Conservation (phyloP, 331 rosid species). For the Malus hybrid region DNA sequence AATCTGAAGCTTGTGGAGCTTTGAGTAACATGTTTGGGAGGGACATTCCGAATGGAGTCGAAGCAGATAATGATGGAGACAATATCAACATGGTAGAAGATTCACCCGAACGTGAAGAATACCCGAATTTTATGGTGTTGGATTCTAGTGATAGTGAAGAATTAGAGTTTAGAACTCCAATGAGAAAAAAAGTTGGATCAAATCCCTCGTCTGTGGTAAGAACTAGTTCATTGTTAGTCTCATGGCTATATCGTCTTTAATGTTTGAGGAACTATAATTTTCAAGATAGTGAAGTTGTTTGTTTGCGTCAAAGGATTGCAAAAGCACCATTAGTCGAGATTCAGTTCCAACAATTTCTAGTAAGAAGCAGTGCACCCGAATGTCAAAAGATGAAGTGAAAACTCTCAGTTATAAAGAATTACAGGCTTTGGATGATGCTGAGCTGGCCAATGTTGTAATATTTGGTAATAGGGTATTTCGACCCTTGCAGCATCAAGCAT, state of each 20-base stretch:
- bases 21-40: constrained; percentile 38
- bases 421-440: constrained; percentile 68
- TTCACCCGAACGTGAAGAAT: constrained; percentile 31
- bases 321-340: constrained; percentile 52
- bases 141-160: constrained; percentile 70
- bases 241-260: background rate
- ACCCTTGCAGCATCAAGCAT: constrained; percentile 90
- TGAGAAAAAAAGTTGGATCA: constrained; percentile 15
- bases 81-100: constrained; percentile 31
- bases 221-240: background rate
- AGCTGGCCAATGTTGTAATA: constrained; percentile 83
- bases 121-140: constrained; percentile 41
- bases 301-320: constrained; percentile 42
- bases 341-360: constrained; percentile 37
- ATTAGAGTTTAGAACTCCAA: constrained; percentile 19
- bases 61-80: constrained; percentile 12
- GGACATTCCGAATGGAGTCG: constrained; percentile 6
- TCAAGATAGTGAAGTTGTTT: constrained; percentile 22
- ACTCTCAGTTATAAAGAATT: constrained; percentile 59
- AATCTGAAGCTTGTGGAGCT: constrained; percentile 65
- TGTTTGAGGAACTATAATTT: background rate
- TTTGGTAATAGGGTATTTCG: constrained; percentile 75
- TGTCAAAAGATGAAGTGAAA: constrained; percentile 25
- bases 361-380: constrained; percentile 23
- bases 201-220: constrained; percentile 38